Percentiles rank a stretch among this genome's conserved stretches.
These are phyloP conservation scores for Fusarium sp. DNA, from an alignment of 2,329 filamentous ascomycete genomes.

Conservation along the genomic window DNA sequence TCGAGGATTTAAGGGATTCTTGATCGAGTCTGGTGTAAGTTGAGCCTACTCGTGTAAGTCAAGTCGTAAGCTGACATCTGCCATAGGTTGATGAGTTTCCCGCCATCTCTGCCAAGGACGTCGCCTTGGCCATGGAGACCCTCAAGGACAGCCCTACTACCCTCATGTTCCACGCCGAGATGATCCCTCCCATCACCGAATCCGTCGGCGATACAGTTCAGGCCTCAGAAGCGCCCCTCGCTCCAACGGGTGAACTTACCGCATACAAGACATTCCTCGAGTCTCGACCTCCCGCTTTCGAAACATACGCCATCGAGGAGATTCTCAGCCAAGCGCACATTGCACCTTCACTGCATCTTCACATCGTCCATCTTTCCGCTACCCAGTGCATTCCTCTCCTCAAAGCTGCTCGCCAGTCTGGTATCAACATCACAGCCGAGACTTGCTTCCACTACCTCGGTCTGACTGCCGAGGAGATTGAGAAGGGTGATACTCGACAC, in stretches of 20 bases:
- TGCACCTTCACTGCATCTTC: conserved; percentile 86
- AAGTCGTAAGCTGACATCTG: conserved; percentile 29
- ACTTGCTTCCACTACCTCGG: conserved; percentile 97
- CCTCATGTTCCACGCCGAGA: conserved; percentile 99
- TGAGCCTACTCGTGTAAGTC: neutral
- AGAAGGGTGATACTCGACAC: conserved; percentile 89
- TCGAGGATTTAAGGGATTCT: conserved; percentile 95
- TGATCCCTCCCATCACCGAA: conserved; percentile 89
- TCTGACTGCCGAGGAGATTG: conserved; percentile 84
- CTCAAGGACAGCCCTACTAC: conserved; percentile 88
- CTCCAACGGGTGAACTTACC: conserved; percentile 79
- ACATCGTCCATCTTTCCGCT: conserved; percentile 95
- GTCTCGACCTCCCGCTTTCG: conserved; percentile 89
- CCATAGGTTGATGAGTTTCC: conserved; percentile 93
- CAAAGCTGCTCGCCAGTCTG: conserved; percentile 77
- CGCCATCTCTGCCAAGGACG: conserved; percentile 85
- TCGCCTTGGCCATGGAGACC: conserved; percentile 83
- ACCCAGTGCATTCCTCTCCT: conserved; percentile 88
- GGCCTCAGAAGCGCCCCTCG: conserved; percentile 76
- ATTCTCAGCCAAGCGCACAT: conserved; percentile 86
- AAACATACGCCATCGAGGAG: conserved; percentile 90
- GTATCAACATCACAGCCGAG: conserved; percentile 91
- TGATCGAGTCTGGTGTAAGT: conserved; percentile 95
- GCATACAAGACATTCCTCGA: conserved; percentile 92
- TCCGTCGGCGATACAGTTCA: conserved; percentile 86